Conservation (phyloP, 257 asterid genomes). For the Cynanchum wilfordii region DNA sequence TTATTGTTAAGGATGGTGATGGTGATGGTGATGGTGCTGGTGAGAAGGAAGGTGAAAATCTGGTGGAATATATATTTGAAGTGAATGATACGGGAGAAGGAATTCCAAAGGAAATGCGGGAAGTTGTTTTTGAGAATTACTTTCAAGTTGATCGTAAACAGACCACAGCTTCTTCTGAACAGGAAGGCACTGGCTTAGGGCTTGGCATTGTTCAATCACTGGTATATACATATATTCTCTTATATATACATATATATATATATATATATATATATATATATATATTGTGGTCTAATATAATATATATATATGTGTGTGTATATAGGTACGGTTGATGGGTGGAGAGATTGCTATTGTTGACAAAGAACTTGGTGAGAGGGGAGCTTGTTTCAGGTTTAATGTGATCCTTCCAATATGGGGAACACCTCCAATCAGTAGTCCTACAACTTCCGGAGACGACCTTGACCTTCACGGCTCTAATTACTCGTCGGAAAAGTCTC, state of each 20-base stretch:
- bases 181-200: constrained; percentile 83
- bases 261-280: no score
- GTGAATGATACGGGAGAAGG: constrained; percentile 83
- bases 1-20: constrained; percentile 8
- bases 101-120: constrained; percentile 66
- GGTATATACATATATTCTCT: constrained; percentile 27
- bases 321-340: constrained; percentile 27
- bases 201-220: constrained; percentile 81
- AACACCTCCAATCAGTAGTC: neutral
- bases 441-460: constrained; percentile 18
- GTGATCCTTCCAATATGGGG: constrained; percentile 11
- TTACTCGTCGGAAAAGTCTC: constrained; percentile 32
- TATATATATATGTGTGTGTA: no score
- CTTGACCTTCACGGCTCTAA: constrained; percentile 20
- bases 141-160: constrained; percentile 58
- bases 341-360: constrained; percentile 28
- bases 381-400: constrained; percentile 28
- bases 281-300: neutral
- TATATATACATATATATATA: neutral
- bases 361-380: constrained; percentile 14
- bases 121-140: constrained; percentile 68
- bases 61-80: constrained; percentile 63
- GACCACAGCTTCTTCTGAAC: constrained; percentile 27
- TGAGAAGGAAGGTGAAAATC: constrained; percentile 40
- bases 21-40: constrained; percentile 20